phyloP scores from a whole-genome alignment of 352 stramenopile genomes.

The Pythium dissimile region DNA sequence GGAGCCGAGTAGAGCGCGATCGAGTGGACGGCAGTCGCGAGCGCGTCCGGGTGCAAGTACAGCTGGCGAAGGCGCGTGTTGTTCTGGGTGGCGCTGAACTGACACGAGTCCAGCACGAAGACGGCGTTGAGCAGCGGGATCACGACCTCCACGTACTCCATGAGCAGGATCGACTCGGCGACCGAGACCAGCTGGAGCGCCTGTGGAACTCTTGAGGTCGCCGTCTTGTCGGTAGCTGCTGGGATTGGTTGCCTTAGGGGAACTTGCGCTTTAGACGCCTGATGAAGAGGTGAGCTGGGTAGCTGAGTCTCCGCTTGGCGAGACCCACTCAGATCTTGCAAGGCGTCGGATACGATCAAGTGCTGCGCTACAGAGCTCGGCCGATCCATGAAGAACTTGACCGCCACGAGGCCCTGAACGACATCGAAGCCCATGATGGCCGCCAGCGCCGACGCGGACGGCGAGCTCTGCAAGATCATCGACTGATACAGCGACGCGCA shows the following conservation, averaged over 20 bases:
- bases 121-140: conserved; percentile 17
- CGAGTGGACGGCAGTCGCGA: neutral
- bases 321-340: too few relatives aligned
- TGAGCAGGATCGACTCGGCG: conserved; percentile 18
- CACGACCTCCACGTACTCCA: conserved; percentile 22
- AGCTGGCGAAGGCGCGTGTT: conserved; percentile 10
- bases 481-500: conserved; percentile 20
- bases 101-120: conserved; percentile 9
- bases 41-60: neutral
- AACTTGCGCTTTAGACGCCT: too few relatives aligned
- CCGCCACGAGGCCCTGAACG: conserved; percentile 3
- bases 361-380: too few relatives aligned
- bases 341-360: neutral
- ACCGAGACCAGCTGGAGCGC: conserved; percentile 8
- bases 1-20: conserved; percentile 16
- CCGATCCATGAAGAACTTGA: conserved; percentile 25
- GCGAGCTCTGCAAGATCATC: conserved; percentile 18
- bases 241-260: too few relatives aligned
- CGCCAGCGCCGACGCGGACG: neutral
- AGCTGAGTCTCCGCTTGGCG: too few relatives aligned
- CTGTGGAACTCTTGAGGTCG: neutral
- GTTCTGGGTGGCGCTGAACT: conserved; percentile 3
- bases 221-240: neutral
- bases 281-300: too few relatives aligned
- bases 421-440: conserved; percentile 19